Evolutionary conservation across 805 yeast genomes (phyloP).

Genomic region (Saturnispora saitoi): DNA sequence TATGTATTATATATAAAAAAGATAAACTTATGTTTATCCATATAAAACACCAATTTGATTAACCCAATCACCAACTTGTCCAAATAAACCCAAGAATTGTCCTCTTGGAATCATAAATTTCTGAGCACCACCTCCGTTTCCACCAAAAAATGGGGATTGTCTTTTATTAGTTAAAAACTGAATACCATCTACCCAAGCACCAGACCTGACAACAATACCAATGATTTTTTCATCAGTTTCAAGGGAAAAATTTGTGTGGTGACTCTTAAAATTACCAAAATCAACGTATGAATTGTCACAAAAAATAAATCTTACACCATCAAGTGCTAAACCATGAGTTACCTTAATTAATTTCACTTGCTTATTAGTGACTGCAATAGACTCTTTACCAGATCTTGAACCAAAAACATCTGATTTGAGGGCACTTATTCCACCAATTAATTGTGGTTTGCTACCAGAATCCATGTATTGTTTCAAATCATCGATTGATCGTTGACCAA

Average conservation of each 20-base stretch:
- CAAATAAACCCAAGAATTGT: constrained; percentile 60
- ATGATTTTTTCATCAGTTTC: constrained; percentile 48
- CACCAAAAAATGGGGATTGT: constrained; percentile 54
- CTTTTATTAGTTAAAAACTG: constrained; percentile 63
- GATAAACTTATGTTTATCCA: constrained; percentile 19
- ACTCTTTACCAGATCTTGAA: constrained; percentile 12
- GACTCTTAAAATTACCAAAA: constrained; percentile 46
- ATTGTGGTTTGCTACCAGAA: constrained; percentile 16
- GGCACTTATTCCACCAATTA: constrained; percentile 13
- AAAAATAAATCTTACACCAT: constrained; percentile 60
- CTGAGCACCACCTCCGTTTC: constrained; percentile 52
- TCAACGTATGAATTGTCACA: constrained; percentile 18
- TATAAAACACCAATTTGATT: constrained; percentile 67
- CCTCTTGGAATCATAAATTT: constrained; percentile 60
- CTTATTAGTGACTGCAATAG: constrained; percentile 12
- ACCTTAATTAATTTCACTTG: constrained; percentile 46
- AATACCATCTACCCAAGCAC: constrained; percentile 86
- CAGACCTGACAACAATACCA: constrained; percentile 59
- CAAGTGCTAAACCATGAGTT: constrained; percentile 69
- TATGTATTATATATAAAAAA: not conserved
- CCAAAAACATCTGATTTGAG: constrained; percentile 22
- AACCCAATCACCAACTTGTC: constrained; percentile 62
- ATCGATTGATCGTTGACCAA: constrained; percentile 45
- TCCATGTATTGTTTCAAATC: constrained; percentile 35
- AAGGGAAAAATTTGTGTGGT: constrained; percentile 50